These are phyloP conservation scores for Fusarium dimerum DNA, from an alignment of 2,329 filamentous ascomycete genomes.

Conservation along the genomic window DNA sequence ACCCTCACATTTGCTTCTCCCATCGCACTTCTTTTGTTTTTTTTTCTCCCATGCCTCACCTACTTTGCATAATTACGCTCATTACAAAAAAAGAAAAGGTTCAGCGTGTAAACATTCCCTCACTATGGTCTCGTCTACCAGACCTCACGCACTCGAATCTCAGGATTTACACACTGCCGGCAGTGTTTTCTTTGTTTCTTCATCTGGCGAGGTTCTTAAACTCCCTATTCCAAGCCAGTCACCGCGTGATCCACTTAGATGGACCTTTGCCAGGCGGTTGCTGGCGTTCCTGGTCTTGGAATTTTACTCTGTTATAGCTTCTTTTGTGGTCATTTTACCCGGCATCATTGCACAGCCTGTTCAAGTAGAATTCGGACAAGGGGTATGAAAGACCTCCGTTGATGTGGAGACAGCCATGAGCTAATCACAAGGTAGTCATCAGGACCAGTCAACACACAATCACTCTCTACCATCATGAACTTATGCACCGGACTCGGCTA, in stretches of 20 bases:
- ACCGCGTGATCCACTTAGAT: conserved; percentile 19
- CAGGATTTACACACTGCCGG: conserved; percentile 15
- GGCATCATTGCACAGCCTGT: conserved; percentile 4
- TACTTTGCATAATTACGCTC: no score
- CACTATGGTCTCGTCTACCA: no score
- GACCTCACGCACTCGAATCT: no score
- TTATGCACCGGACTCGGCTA: conserved; percentile 13
- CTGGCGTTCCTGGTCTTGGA: conserved; percentile 11
- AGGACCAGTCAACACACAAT: background rate
- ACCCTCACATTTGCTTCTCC: no score
- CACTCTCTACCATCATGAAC: conserved; percentile 13
- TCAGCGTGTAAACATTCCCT: no score
- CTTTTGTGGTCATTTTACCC: conserved; percentile 12
- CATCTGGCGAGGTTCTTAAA: conserved; percentile 14
- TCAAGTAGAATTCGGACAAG: conserved; percentile 3
- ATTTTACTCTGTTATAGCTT: conserved; percentile 6
- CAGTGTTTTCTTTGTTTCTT: conserved; percentile 26
- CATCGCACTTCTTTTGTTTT: no score
- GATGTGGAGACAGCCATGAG: background rate
- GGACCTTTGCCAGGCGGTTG: conserved; percentile 9
- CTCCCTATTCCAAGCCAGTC: conserved; percentile 21
- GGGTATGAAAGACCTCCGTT: background rate
- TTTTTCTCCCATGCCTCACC: no score
- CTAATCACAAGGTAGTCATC: background rate
- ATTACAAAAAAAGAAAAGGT: no score